phyloP scores from a whole-genome alignment of 169 alveolate species.

The Eimeria falciformis region DNA sequence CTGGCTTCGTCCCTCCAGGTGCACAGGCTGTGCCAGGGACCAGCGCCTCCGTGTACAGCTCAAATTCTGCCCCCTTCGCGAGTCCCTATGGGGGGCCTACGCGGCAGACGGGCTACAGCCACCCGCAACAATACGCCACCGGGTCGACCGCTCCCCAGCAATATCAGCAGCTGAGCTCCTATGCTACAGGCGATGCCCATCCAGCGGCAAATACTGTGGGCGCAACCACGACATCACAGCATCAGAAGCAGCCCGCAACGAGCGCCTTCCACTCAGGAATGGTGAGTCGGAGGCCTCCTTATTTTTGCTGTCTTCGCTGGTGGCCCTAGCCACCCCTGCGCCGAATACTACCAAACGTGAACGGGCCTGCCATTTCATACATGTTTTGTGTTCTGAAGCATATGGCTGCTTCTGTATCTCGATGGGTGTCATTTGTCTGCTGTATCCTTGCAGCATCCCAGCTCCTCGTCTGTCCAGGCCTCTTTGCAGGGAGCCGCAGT shows the following conservation, averaged over 20 bases:
- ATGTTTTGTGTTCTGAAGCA: not conserved
- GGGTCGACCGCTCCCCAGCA: conserved; percentile 11
- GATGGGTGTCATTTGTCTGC: not conserved
- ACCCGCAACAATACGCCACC: conserved; percentile 46
- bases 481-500: conserved; percentile 29
- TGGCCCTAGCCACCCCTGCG: not conserved
- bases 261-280: conserved; percentile 9
- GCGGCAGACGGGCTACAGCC: conserved; percentile 3
- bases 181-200: conserved; percentile 14
- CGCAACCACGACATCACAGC: conserved; percentile 40
- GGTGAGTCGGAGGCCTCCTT: conserved; percentile 20
- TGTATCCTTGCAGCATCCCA: conserved; percentile 51
- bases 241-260: conserved; percentile 39
- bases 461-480: conserved; percentile 28
- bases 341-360: not conserved
- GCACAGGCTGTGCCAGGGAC: conserved; percentile 30
- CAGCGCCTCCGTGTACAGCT: conserved; percentile 30
- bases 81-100: conserved; percentile 38
- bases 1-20: conserved; percentile 42
- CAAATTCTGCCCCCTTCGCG: conserved; percentile 38
- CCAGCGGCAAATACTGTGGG: conserved; percentile 13
- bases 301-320: not conserved
- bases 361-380: not conserved
- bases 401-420: not conserved
- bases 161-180: conserved; percentile 40